Base-by-base conservation (phyloP, 495 filamentous ascomycete species). In the Trichoderma orchidacearum region DNA sequence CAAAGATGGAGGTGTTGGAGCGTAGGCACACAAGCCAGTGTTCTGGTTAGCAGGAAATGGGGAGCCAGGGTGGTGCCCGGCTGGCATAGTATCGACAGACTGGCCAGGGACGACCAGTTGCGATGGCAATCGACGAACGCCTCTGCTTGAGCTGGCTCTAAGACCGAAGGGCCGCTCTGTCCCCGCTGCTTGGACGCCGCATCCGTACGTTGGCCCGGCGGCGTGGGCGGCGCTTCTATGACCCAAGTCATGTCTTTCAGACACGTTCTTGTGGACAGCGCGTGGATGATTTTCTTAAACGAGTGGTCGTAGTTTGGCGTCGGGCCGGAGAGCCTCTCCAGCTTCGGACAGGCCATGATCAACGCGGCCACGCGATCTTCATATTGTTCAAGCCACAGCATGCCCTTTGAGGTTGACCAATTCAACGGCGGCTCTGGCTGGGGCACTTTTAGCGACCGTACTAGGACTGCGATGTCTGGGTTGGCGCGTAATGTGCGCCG, bases 161-260 rank as follows among this genome's bases (percentile, higher is more conserved):
- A 68, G 30, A 79, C 75, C n/a, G 73, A 78, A 17, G 79, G 80
- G 30, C 62, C 63, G 45, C 54, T 57, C 29, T 32, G 68, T 73
- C 11, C 55, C 27, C 28, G 23, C 34, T 41, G 35, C 32, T 30
- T 38, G 8, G 28, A 25, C 2, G n/a, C 13, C 1, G 15, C 28
- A 9, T 32, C 28, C 23, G 18, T 30, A 2, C 23, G 34, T 30
- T 23, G 30, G 17, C 29, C 32, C 18, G 51, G 31, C 13, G 34
- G 56, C 21, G 9, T 35, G 53, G 34, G 41, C 53, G 51, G 68
- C 0, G 72, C 61, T 30, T 74, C 72, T 23, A 95, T 65, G 5
- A 90, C 74, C 91, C 91, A 95, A 31, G 84, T 76, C 62, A 89
- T 86, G 65, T 93, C 87, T 63, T 82, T 87, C 41, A 95, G 63